phyloP scores from a whole-genome alignment of 441 rosid genomes.

The Erodium moschatum region DNA sequence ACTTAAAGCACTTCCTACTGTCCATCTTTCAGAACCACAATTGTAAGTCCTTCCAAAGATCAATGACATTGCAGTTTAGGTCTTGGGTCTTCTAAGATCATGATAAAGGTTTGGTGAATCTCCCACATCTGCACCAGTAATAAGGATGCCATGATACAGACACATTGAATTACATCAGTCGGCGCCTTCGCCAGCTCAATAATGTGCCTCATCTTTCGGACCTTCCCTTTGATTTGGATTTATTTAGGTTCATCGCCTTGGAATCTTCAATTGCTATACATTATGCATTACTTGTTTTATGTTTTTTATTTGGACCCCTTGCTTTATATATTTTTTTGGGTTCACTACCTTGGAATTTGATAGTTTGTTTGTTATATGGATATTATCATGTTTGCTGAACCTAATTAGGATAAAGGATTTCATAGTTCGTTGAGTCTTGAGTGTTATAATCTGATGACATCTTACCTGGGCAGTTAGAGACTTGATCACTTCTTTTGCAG shows the following conservation, averaged over 20 bases:
- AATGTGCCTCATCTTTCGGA: too few species aligned
- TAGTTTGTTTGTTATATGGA: background rate
- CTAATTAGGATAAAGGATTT: background rate
- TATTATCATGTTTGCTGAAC: background rate
- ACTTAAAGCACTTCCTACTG: too few species aligned
- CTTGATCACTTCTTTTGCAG: slow-evolving; percentile 96
- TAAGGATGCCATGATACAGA: background rate
- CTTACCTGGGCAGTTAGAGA: slow-evolving; percentile 89
- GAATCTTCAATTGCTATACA: background rate
- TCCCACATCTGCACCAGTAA: background rate
- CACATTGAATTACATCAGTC: background rate
- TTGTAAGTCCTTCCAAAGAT: background rate
- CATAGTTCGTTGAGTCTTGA: background rate
- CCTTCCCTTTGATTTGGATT: background rate
- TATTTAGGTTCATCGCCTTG: background rate
- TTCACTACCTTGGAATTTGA: background rate
- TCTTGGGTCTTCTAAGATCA: background rate
- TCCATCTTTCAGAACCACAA: background rate
- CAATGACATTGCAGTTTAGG: background rate
- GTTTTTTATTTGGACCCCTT: background rate
- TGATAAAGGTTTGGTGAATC: background rate
- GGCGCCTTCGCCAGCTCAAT: background rate
- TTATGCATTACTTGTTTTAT: background rate
- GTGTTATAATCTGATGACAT: background rate
- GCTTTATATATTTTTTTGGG: background rate